phyloP scores from a whole-genome alignment of 2,329 filamentous ascomycete species.

The Scorias spongiosa region DNA sequence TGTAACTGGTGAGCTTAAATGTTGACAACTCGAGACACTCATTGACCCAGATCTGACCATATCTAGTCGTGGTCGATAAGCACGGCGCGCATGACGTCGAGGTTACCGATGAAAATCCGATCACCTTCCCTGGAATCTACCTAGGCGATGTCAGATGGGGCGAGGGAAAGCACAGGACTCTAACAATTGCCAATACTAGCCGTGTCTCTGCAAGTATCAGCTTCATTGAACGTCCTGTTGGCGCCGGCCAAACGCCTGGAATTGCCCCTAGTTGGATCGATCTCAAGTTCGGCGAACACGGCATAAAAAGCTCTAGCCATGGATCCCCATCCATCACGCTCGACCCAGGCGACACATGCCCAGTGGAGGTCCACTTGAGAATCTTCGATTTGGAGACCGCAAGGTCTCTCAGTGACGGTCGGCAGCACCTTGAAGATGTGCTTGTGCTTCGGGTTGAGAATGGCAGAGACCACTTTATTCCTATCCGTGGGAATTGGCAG shows the following conservation, averaged over 20 bases:
- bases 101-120: constrained; percentile 24
- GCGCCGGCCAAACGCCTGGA: constrained; percentile 27
- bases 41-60: too few relatives aligned
- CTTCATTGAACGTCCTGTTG: constrained; percentile 58
- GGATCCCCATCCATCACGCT: constrained; percentile 44
- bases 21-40: too few relatives aligned
- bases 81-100: constrained; percentile 24
- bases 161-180: constrained; percentile 45
- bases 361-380: constrained; percentile 51
- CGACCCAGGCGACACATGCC: constrained; percentile 70
- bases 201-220: constrained; percentile 63
- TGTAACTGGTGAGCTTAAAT: constrained; percentile 18
- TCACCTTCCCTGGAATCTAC: constrained; percentile 46
- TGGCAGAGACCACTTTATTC: constrained; percentile 84
- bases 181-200: constrained; percentile 89
- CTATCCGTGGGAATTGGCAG: constrained; percentile 62
- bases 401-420: constrained; percentile 55
- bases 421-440: constrained; percentile 60
- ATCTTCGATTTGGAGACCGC: constrained; percentile 51
- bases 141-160: constrained; percentile 64
- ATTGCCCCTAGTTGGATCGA: constrained; percentile 52
- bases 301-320: constrained; percentile 7
- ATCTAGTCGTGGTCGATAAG: constrained; percentile 54
- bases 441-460: constrained; percentile 69
- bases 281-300: constrained; percentile 26